A percentile compares a stretch with the other conserved stretches of the same genome.
Conservation (phyloP, 352 stramenopile genomes). For the Phytopythium mirpurense region DNA sequence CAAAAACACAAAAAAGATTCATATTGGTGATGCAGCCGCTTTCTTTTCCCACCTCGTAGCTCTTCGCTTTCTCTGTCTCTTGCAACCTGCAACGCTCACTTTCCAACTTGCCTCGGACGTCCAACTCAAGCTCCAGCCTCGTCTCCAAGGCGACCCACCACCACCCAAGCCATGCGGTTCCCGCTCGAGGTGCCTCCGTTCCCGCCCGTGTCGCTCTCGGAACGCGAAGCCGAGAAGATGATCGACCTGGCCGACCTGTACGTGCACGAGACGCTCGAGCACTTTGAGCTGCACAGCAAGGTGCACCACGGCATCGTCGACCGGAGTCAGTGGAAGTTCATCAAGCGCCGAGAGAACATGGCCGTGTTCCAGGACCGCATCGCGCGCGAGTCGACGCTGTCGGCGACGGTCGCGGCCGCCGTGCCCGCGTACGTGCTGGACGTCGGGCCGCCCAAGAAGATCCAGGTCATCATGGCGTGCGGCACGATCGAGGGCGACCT, state of each 20-base stretch:
- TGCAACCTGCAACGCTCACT: neutral
- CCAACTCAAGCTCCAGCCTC: neutral
- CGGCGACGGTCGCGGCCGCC: neutral
- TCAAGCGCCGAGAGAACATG: constrained; percentile 15
- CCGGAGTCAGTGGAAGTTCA: constrained; percentile 9
- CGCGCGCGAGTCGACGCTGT: constrained; percentile 7
- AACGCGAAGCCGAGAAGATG: constrained; percentile 3
- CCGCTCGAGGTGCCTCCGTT: constrained; percentile 11
- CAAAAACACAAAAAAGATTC: no score
- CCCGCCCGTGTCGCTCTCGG: constrained; percentile 7
- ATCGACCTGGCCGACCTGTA: constrained; percentile 3
- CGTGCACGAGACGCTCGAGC: constrained; percentile 7
- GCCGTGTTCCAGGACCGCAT: constrained; percentile 11
- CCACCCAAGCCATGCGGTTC: constrained; percentile 11
- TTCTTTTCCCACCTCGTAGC: no score
- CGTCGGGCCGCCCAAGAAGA: constrained; percentile 8
- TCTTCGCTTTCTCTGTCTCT: no score
- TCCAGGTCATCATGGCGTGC: constrained; percentile 8
- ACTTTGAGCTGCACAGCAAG: constrained; percentile 7
- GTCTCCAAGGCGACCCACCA: neutral
- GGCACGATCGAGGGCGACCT: constrained; percentile 9
- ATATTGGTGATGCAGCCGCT: no score
- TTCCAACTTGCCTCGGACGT: neutral
- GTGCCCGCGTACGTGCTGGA: constrained; percentile 7
- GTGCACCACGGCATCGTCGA: constrained; percentile 8